Percentiles rank a stretch among this genome's conserved stretches.
Evolutionary conservation across 2,329 filamentous ascomycete genomes (phyloP).

Genomic region (Polychaeton citri): DNA sequence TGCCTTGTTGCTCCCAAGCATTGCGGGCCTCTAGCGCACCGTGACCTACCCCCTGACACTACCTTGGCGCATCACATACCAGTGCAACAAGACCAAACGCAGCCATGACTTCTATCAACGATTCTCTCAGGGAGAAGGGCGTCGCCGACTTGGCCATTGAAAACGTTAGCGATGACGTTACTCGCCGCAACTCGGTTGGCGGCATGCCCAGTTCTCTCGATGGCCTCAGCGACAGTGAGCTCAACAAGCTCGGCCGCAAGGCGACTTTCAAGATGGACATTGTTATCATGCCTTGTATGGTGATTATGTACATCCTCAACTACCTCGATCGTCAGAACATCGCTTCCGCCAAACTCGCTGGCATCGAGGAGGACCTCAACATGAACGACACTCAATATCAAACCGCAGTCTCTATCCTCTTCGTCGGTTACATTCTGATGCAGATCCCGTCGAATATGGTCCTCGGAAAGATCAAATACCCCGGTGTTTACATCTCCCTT

Average conservation of each 20-base stretch:
- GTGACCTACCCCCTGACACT: too few species aligned
- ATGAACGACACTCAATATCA: conserved; percentile 10
- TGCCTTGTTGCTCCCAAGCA: too few species aligned
- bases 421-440: conserved; percentile 23
- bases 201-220: conserved; percentile 1
- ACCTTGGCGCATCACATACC: too few species aligned
- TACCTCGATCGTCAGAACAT: conserved; percentile 15
- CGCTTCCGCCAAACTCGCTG: conserved; percentile 11
- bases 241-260: conserved; percentile 9
- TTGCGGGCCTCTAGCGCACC: too few species aligned
- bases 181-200: background rate
- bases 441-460: conserved; percentile 31
- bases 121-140: background rate
- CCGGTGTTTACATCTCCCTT: conserved; percentile 29
- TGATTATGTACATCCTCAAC: conserved; percentile 15
- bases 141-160: background rate
- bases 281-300: conserved; percentile 14
- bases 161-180: background rate
- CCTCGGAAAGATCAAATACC: conserved; percentile 27
- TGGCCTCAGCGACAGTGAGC: conserved; percentile 6
- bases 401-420: conserved; percentile 13
- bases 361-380: conserved; percentile 11
- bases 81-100: too few species aligned
- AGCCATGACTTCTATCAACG: too few species aligned
- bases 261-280: conserved; percentile 12